These are phyloP conservation scores for Populus ilicifolia DNA, from an alignment of 345 rosid species.

Conservation along the genomic window DNA sequence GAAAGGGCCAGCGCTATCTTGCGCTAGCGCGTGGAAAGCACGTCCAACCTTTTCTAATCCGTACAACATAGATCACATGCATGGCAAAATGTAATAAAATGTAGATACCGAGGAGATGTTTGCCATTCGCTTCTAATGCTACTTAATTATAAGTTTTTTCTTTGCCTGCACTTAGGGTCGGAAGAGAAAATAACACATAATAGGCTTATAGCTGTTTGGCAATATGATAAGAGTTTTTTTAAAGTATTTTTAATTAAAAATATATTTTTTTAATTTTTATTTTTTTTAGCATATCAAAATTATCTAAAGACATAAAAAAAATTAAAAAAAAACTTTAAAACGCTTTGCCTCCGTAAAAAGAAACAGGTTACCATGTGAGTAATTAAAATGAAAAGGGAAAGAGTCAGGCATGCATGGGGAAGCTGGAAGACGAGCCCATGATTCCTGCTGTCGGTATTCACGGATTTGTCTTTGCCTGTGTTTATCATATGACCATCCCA, in stretches of 20 bases:
- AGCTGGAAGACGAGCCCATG: constrained; percentile 24
- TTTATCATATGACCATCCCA: constrained; percentile 23
- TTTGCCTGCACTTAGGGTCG: neutral
- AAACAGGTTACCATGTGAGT: neutral
- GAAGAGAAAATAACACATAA: neutral
- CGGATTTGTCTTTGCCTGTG: constrained; percentile 32
- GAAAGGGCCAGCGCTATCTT: neutral
- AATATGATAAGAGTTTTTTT: too few relatives aligned
- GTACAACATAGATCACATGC: neutral
- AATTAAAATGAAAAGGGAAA: neutral
- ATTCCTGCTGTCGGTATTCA: constrained; percentile 45
- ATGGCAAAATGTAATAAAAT: neutral
- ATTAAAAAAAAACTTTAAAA: too few relatives aligned
- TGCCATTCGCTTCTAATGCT: neutral
- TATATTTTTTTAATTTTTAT: too few relatives aligned
- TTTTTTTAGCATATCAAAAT: too few relatives aligned
- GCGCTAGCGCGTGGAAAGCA: neutral
- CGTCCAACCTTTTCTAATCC: neutral
- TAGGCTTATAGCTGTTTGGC: too few relatives aligned
- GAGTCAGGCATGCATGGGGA: constrained; percentile 10
- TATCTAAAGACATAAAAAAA: too few relatives aligned
- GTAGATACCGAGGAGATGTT: neutral
- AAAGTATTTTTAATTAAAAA: too few relatives aligned
- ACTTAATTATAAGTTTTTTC: neutral
- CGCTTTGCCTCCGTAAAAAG: too few relatives aligned